Conservation (phyloP, 2,329 filamentous ascomycete genomes). For the Phaeosphaeriaceae sp. region DNA sequence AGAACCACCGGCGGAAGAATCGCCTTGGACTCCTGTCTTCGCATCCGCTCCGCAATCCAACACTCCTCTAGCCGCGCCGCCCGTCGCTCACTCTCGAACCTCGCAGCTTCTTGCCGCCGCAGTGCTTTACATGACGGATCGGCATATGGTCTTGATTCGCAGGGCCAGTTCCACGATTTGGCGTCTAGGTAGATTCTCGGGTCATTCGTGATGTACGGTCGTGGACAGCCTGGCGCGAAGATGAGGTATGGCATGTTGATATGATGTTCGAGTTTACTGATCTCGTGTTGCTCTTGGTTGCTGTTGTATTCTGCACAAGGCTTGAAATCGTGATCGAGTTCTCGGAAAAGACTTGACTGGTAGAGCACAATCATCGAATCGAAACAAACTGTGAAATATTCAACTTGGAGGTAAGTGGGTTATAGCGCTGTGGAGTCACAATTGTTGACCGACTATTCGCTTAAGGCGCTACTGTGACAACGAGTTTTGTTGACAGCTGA, state of each 20-base stretch:
- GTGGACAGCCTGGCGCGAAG: constrained; percentile 16
- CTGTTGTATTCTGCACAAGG: too few relatives aligned
- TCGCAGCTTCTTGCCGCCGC: constrained; percentile 18
- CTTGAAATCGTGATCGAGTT: too few relatives aligned
- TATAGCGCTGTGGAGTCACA: not conserved
- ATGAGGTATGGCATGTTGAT: constrained; percentile 31
- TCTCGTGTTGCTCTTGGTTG: not conserved
- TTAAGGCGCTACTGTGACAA: not conserved
- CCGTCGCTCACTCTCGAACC: constrained; percentile 16
- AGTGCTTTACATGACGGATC: constrained; percentile 21
- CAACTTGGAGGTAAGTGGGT: not conserved
- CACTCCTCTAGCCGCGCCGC: constrained; percentile 20
- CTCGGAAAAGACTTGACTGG: not conserved
- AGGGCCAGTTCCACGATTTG: constrained; percentile 19
- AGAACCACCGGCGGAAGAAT: constrained; percentile 11
- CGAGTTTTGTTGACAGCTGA: not conserved
- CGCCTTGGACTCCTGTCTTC: constrained; percentile 1
- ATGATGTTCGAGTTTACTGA: not conserved
- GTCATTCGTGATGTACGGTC: constrained; percentile 27
- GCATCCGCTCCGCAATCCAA: constrained; percentile 10
- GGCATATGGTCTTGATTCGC: constrained; percentile 24
- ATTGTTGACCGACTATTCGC: not conserved
- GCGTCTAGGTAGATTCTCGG: constrained; percentile 27
- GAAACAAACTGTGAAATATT: not conserved
- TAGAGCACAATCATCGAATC: not conserved